Conservation (phyloP, 2,329 filamentous ascomycete species). For the Pestalotiopsis sp. region DNA sequence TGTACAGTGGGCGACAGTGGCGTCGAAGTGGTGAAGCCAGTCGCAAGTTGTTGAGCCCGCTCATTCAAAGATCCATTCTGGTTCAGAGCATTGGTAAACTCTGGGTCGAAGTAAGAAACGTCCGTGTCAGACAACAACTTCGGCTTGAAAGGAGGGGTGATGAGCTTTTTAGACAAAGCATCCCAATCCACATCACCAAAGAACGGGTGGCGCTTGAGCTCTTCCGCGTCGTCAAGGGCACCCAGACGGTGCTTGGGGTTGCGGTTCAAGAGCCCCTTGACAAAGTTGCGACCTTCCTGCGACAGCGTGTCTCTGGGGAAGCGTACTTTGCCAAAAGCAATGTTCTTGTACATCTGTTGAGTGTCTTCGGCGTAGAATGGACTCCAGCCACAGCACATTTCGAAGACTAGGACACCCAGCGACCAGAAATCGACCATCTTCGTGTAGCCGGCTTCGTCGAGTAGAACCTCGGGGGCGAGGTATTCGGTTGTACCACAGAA, state of each 20-base stretch:
- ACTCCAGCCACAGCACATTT: slow-evolving; percentile 99
- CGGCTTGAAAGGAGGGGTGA: slow-evolving; percentile 96
- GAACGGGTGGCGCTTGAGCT: slow-evolving; percentile 93
- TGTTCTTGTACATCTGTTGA: slow-evolving; percentile 99
- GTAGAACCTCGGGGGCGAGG: slow-evolving; percentile 88
- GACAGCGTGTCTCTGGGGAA: slow-evolving; percentile 95
- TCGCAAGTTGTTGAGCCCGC: slow-evolving; percentile 82
- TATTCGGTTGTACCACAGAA: slow-evolving; percentile 99
- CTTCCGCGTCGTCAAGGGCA: slow-evolving; percentile 87
- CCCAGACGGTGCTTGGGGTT: slow-evolving; percentile 96
- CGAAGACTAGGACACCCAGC: slow-evolving; percentile 93
- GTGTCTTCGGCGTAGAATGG: slow-evolving; percentile 99
- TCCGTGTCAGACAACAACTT: slow-evolving; percentile 95
- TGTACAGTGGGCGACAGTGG: slow-evolving; percentile 94
- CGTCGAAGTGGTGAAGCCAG: slow-evolving; percentile 85
- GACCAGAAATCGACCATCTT: slow-evolving; percentile 99
- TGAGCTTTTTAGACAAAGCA: slow-evolving; percentile 83
- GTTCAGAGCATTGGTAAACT: slow-evolving; percentile 94
- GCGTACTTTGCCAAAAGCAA: slow-evolving; percentile 96
- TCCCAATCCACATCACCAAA: slow-evolving; percentile 95
- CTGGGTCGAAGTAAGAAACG: slow-evolving; percentile 97
- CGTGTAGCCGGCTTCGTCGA: slow-evolving; percentile 96
- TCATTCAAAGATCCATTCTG: slow-evolving; percentile 88
- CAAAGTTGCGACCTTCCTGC: slow-evolving; percentile 93
- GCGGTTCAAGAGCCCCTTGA: slow-evolving; percentile 94